Conservation (phyloP, 1,284 basidiomycete genomes). For the Ceratobasidium theobromae region DNA sequence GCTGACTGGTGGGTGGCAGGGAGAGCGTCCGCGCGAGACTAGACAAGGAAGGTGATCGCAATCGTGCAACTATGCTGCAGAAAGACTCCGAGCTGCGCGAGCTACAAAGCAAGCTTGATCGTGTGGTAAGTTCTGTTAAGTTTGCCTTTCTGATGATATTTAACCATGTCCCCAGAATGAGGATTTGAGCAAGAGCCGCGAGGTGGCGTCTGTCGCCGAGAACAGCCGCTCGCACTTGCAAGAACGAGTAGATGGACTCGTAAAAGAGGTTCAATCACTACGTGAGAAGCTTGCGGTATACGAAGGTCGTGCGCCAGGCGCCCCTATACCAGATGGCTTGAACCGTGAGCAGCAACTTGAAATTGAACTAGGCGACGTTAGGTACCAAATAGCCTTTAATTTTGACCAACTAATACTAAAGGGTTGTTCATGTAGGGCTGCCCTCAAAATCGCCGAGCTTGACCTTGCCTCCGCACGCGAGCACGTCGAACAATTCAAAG, state of each 20-base stretch:
- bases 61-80: constrained; percentile 70
- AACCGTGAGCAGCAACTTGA: constrained; percentile 78
- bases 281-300: constrained; percentile 85
- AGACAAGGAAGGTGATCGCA: constrained; percentile 76
- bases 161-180: constrained; percentile 48
- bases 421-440: constrained; percentile 53
- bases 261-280: constrained; percentile 69
- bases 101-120: constrained; percentile 71
- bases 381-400: constrained; percentile 48
- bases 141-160: not conserved
- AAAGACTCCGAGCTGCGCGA: constrained; percentile 81
- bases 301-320: constrained; percentile 61
- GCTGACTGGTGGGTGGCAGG: constrained; percentile 44
- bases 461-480: constrained; percentile 68
- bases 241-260: constrained; percentile 70
- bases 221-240: constrained; percentile 81
- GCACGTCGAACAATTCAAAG: constrained; percentile 81
- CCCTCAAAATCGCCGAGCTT: constrained; percentile 72
- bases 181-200: constrained; percentile 70
- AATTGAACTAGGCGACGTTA: constrained; percentile 79
- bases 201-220: constrained; percentile 71
- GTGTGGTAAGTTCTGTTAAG: constrained; percentile 52
- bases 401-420: constrained; percentile 29
- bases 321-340: constrained; percentile 49
- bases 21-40: constrained; percentile 75